phyloP scores from a whole-genome alignment of 116 monocot genomes.

The Phalaenopsis hybrid region DNA sequence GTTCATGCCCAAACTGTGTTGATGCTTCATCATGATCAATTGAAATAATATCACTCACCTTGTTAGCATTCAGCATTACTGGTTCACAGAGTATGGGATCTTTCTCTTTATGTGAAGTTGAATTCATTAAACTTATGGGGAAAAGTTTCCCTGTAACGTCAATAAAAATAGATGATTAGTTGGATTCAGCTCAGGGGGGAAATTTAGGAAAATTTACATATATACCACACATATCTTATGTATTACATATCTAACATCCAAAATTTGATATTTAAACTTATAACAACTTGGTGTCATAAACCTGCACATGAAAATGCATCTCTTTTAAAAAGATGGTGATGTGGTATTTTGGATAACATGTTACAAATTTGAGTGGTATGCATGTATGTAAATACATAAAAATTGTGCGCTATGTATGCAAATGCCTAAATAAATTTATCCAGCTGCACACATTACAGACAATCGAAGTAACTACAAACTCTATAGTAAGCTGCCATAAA shows the following conservation, averaged over 20 bases:
- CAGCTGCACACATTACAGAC: neutral
- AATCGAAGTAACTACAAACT: neutral
- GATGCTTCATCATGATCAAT: slow-evolving; percentile 4
- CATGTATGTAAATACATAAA: too few relatives aligned
- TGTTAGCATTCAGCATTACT: slow-evolving; percentile 8
- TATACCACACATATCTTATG: too few relatives aligned
- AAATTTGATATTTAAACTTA: too few relatives aligned
- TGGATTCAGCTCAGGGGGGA: neutral
- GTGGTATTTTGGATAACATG: too few relatives aligned
- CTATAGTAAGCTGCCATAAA: neutral
- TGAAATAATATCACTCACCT: slow-evolving; percentile 9
- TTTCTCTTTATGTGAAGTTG: slow-evolving; percentile 9
- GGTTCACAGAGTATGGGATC: slow-evolving; percentile 7
- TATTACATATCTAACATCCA: too few relatives aligned
- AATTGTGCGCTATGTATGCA: too few relatives aligned
- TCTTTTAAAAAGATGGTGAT: too few relatives aligned
- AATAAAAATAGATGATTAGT: neutral
- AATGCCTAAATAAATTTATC: neutral
- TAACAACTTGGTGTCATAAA: too few relatives aligned
- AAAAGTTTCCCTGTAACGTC: neutral
- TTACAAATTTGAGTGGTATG: too few relatives aligned
- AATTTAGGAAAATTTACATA: neutral
- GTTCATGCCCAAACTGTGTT: slow-evolving; percentile 7
- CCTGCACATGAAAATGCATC: too few relatives aligned
- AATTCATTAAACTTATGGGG: neutral